Percentiles rank a stretch among this genome's conserved stretches.
Evolutionary conservation across 176 grass and related monocot species (phyloP).

Genomic region (Aegilops tauschii): DNA sequence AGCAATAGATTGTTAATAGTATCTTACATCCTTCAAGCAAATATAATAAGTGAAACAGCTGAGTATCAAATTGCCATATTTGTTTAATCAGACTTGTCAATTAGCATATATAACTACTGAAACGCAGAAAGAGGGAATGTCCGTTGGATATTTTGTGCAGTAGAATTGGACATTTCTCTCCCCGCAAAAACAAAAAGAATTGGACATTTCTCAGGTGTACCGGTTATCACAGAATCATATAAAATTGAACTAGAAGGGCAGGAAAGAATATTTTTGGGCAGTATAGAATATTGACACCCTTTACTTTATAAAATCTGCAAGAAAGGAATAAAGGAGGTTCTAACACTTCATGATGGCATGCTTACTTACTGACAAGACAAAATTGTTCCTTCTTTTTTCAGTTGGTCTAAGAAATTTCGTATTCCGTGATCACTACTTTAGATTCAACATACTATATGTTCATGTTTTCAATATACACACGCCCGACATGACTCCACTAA

Average conservation of each 20-base stretch:
- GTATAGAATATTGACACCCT: not conserved
- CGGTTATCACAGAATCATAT: not conserved
- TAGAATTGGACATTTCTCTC: not conserved
- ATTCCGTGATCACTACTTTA: no score
- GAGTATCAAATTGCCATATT: not conserved
- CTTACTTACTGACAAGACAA: no score
- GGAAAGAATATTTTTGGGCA: not conserved
- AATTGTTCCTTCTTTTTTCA: no score
- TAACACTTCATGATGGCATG: no score
- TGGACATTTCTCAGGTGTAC: not conserved
- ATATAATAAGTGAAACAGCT: not conserved
- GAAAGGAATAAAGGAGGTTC: conserved; percentile 35
- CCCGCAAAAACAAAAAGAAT: not conserved
- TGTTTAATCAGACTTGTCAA: not conserved
- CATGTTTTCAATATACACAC: no score
- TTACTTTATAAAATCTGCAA: not conserved
- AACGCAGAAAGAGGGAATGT: not conserved
- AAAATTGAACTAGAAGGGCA: not conserved
- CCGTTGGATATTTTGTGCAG: not conserved
- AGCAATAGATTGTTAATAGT: not conserved
- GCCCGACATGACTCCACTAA: no score
- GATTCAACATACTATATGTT: no score
- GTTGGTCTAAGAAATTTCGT: no score
- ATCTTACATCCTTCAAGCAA: not conserved
- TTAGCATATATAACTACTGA: not conserved